Conservation (phyloP, 129 eudicot genomes). For the Artemisia annua region DNA sequence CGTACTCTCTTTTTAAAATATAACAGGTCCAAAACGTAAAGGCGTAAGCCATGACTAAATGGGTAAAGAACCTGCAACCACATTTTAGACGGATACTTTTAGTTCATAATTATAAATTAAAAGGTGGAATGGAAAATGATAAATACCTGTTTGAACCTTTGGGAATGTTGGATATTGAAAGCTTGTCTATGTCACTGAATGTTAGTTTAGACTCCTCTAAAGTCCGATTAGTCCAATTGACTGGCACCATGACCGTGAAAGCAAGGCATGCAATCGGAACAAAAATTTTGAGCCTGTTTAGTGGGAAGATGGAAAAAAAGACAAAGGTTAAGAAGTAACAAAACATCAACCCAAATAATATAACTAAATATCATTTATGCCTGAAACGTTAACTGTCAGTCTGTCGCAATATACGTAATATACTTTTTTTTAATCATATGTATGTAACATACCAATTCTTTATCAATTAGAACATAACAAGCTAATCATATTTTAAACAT, state of each 20-base stretch:
- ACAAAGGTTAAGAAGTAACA: conserved; percentile 3
- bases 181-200: conserved; percentile 72
- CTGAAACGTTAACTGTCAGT: background rate
- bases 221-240: conserved; percentile 66
- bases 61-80: conserved; percentile 67
- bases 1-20: conserved; percentile 72
- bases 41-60: conserved; percentile 74
- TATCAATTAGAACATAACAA: too few species aligned
- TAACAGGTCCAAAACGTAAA: conserved; percentile 88
- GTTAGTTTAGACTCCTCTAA: conserved; percentile 52
- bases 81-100: background rate
- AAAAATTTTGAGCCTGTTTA: conserved; percentile 72
- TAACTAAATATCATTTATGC: conserved; percentile 1
- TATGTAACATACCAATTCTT: too few species aligned
- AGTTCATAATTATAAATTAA: background rate
- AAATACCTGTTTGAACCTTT: conserved; percentile 62
- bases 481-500: too few species aligned
- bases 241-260: conserved; percentile 70
- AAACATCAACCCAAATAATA: background rate
- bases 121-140: background rate
- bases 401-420: too few species aligned
- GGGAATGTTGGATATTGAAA: conserved; percentile 79
- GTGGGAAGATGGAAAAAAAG: background rate
- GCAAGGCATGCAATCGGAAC: conserved; percentile 71
- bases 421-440: too few species aligned